A percentile compares a stretch with the other conserved stretches of the same genome.
These are phyloP conservation scores for Myriosclerotinia scirpicola DNA, from an alignment of 2,329 filamentous ascomycete genomes.

Conservation along the genomic window DNA sequence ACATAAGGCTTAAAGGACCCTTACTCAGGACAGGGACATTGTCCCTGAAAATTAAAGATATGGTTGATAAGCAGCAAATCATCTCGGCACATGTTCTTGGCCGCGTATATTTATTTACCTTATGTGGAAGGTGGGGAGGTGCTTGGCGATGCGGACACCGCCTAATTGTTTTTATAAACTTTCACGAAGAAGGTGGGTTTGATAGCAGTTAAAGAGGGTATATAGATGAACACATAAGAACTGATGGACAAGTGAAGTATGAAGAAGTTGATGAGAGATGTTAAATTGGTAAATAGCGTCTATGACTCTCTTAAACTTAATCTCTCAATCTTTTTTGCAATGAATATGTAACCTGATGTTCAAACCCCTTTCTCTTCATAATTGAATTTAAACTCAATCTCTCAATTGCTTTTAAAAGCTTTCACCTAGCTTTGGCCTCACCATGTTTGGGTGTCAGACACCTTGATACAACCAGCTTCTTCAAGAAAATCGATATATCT, in stretches of 20 bases:
- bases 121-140: conserved; percentile 11
- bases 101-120: not conserved
- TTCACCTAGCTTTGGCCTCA: too few relatives aligned
- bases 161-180: conserved; percentile 3
- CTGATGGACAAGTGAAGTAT: not conserved
- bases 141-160: conserved; percentile 7
- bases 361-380: too few relatives aligned
- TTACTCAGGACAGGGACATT: not conserved
- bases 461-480: not conserved
- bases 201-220: not conserved
- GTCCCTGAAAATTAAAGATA: not conserved
- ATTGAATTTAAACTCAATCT: too few relatives aligned
- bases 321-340: not conserved
- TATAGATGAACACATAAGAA: not conserved
- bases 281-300: not conserved
- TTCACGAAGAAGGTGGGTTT: not conserved
- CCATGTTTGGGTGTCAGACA: too few relatives aligned
- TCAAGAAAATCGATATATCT: not conserved
- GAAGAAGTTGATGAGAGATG: not conserved
- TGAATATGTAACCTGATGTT: too few relatives aligned
- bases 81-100: conserved; percentile 10
- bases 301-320: not conserved
- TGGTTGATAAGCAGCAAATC: conserved; percentile 16
- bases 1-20: not conserved
- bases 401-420: too few relatives aligned